Evolutionary conservation across 1,139 yeast genomes (phyloP).

Genomic region (Suhomyces atakaporum): DNA sequence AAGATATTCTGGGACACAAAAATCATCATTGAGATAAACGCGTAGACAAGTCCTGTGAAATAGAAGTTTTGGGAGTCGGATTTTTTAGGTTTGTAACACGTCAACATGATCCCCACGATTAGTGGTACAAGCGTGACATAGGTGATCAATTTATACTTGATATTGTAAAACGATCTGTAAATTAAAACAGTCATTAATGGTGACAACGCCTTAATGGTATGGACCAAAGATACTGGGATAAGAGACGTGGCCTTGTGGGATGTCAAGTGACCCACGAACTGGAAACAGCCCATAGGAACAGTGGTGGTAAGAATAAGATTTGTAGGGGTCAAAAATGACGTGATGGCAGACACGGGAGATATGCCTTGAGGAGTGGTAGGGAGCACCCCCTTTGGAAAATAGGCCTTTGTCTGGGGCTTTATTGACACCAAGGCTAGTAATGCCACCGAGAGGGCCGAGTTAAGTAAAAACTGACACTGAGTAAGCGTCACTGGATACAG

Average conservation of each 20-base stretch:
- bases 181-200: conserved; percentile 87
- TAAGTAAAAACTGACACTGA: conserved; percentile 77
- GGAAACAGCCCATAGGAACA: conserved; percentile 91
- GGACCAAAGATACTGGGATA: conserved; percentile 89
- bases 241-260: conserved; percentile 86
- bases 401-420: conserved; percentile 10
- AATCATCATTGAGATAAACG: conserved; percentile 78
- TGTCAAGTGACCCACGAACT: conserved; percentile 85
- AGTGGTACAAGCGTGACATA: conserved; percentile 77
- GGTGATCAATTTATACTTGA: conserved; percentile 61
- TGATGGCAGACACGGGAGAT: conserved; percentile 24
- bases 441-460: conserved; percentile 53
- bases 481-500: conserved; percentile 83
- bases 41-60: conserved; percentile 67
- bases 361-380: conserved; percentile 34
- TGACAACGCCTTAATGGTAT: conserved; percentile 86
- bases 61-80: conserved; percentile 31
- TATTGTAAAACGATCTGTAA: conserved; percentile 61
- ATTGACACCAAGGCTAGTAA: conserved; percentile 22
- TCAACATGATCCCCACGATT: conserved; percentile 79
- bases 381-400: conserved; percentile 61
- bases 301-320: conserved; percentile 61
- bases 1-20: conserved; percentile 91
- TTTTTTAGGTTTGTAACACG: conserved; percentile 57
- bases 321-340: conserved; percentile 54